Conservation (phyloP, 176 grass and related monocot species). For the Carex scoparia region DNA sequence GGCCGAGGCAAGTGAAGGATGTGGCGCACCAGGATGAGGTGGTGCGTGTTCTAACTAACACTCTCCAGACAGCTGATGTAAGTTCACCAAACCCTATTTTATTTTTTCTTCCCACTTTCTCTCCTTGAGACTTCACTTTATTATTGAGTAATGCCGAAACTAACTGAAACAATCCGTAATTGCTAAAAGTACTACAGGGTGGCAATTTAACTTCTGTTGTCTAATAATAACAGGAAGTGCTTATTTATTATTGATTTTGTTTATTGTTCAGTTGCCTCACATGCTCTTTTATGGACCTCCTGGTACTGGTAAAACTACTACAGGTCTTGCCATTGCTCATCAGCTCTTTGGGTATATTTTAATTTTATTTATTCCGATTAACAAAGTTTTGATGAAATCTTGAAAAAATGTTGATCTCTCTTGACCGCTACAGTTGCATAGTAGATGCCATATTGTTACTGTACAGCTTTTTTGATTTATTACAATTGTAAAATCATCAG, state of each 20-base stretch:
- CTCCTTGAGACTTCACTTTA: neutral
- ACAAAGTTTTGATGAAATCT: neutral
- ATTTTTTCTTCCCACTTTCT: neutral
- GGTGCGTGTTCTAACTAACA: constrained; percentile 87
- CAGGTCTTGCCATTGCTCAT: constrained; percentile 75
- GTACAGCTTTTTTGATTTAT: neutral
- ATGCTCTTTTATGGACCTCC: constrained; percentile 97
- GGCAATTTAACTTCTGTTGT: neutral
- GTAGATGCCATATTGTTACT: neutral
- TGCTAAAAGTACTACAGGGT: neutral
- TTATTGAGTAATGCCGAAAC: neutral
- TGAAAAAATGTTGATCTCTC: constrained; percentile 6
- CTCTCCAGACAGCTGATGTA: constrained; percentile 82
- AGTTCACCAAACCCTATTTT: constrained; percentile 33
- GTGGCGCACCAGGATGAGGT: constrained; percentile 97
- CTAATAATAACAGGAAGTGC: neutral
- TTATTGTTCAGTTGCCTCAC: constrained; percentile 62
- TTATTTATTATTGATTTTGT: constrained; percentile 10
- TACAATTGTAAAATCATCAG: neutral
- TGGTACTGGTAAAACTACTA: constrained; percentile 93
- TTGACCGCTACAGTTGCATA: neutral
- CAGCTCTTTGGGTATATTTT: constrained; percentile 80
- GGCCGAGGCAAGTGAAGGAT: constrained; percentile 94
- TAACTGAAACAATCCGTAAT: neutral
- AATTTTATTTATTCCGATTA: neutral